Base-by-base conservation (phyloP, 768 basidiomycete genomes). In the Russula ochroleuca region DNA sequence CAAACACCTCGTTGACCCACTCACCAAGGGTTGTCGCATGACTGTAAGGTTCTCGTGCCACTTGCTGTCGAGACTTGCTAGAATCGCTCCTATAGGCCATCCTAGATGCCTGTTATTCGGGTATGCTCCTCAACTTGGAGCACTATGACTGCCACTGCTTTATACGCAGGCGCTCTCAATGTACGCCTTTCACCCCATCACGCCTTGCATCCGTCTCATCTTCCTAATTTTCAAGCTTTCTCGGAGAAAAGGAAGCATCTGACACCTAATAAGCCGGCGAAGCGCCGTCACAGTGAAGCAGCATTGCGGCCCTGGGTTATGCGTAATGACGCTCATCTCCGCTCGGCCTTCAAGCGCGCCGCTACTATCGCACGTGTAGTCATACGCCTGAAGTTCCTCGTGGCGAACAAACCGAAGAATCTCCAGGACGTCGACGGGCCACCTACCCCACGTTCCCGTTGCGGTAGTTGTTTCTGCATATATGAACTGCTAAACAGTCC, bases 21-120 rank as follows among this genome's bases (percentile, higher is more conserved):
- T 70, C 41, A 62, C 68, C 0, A 10, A 28, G n/a, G 70, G 54
- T n/a, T 45, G 56, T 14, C 64, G 62, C 47, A 52, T 70, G 14
- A 69, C 66, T 1, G 69, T 68, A 35, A 43, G 61, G 10, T 15
- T 23, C 33, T 23, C 10, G n/a, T 19, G 10, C 31, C 8, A 9
- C 13, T 25, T 9, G 45, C 5, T 17, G 5, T 21, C 3, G 43
- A 47, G 13, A 10, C 13, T n/a, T 19, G 14, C 21, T 48, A 23
- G 13, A 48, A 47, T 15, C 8, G 13, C 3, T 5, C 21, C n/a
- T 8, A 5, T 23, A 70, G 68, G 70, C 68, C 6, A 65, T 69
- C 49, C 49, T 70, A 2, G 70, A 70, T 25, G 49, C 68, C 0
- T 70, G 70, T 35, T 60, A 69, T 55, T 69, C 67, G 0, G 68